Evolutionary conservation across 768 basidiomycete species (phyloP), one percentile per base, ranked within the genome.

Genomic region (Podaxis sp.): DNA sequence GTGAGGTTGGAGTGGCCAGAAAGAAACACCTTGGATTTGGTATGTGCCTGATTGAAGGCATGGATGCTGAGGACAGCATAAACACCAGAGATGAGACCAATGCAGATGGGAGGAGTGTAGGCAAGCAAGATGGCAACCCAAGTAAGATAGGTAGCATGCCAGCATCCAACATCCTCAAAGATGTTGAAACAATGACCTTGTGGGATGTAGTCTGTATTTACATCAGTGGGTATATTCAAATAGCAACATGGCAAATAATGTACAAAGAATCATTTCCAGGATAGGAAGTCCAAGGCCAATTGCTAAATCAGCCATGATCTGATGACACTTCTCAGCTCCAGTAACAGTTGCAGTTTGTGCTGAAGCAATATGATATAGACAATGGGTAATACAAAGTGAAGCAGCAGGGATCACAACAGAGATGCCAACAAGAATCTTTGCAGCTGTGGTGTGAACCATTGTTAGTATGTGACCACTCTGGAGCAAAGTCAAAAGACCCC

Each of bases 171-270:
- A 58, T 86, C 80, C 68, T 87, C 85, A 60, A 75, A 80, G 52
- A 89, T 84, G 67, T 87, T 75, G 71, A 79, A 88, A 4, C 85
- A 82, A 71, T 87, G 86, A 4, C 83, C 84, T 72, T 85, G 82
- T 0, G 79, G 74, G 57, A 83, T 77, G 65, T 79, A 82, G 69
- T 81, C 82, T 83, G 63, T n/a, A 53, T 17, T 11, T 61, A 75
- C 48, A 61, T 61, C 4, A 39, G 53, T 30, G 51, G 26, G 6
- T 57, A 12, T n/a, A 56, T 22, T 33, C 6, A n/a, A 2, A 11
- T 9, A 4, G 22, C 13, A 24, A 24, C 22, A 36, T 15, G 26
- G 8, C n/a, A 30, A 48, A 19, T 26, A 8, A 77, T 78, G 54
- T 65, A 85, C 79, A 79, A 60, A 82, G 66, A 55, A 75, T 67